A percentile compares a stretch with the other conserved stretches of the same genome.
Evolutionary conservation across 208 protist genomes (phyloP).

Genomic region (Leptomonas seymouri): DNA sequence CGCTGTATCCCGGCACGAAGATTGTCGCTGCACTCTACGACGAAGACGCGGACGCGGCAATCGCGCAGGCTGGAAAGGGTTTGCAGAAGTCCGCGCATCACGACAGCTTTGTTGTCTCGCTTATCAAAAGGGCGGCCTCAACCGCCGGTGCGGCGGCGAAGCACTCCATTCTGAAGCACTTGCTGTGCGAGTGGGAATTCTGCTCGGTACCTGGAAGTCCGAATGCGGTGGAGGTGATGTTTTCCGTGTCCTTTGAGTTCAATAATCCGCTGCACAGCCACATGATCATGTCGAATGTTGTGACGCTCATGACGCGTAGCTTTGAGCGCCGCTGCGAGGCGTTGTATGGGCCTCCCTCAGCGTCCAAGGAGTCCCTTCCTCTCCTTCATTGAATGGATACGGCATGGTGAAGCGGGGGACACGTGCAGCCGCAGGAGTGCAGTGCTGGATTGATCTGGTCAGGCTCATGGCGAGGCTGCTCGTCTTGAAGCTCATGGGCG

Average conservation of each 20-base stretch:
- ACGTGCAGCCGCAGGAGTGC: no score
- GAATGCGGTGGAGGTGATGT: constrained; percentile 73
- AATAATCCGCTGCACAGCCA: constrained; percentile 72
- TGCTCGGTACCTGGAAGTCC: constrained; percentile 34
- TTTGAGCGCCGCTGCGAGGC: constrained; percentile 78
- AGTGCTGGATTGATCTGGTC: no score
- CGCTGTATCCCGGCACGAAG: constrained; percentile 45
- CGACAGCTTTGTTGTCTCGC: constrained; percentile 36
- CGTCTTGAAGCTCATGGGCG: no score
- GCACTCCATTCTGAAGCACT: constrained; percentile 56
- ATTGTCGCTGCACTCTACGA: constrained; percentile 65
- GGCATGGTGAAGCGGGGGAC: background rate
- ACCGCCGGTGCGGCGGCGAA: constrained; percentile 35
- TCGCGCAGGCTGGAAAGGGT: background rate
- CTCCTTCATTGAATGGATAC: constrained; percentile 12
- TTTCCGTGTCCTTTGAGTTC: constrained; percentile 80
- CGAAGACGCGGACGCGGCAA: constrained; percentile 6
- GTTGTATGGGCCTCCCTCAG: constrained; percentile 73
- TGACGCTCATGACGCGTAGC: constrained; percentile 77
- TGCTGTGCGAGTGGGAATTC: constrained; percentile 82
- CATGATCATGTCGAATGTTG: constrained; percentile 80
- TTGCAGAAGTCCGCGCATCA: background rate
- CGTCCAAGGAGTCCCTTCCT: constrained; percentile 37
- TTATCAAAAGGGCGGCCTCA: constrained; percentile 42
- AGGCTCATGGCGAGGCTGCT: no score